These are phyloP conservation scores for Firmiana major DNA, from an alignment of 345 rosid genomes.

Conservation along the genomic window DNA sequence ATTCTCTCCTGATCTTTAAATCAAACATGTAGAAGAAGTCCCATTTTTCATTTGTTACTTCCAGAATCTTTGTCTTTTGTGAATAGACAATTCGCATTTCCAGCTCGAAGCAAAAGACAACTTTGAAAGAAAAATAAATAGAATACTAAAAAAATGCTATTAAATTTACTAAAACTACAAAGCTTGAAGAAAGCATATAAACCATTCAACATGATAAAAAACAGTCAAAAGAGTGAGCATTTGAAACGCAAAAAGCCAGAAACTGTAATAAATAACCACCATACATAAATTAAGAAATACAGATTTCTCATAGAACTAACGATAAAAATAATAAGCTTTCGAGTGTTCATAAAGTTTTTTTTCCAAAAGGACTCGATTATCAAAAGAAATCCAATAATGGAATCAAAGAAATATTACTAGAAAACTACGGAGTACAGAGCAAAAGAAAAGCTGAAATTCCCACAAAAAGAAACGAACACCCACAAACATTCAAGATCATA, in stretches of 20 bases:
- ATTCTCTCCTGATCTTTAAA: constrained; percentile 12
- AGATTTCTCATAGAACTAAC: neutral
- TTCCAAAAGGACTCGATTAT: neutral
- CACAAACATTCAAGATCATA: neutral
- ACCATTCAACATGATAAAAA: neutral
- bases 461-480: neutral
- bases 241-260: neutral
- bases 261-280: neutral
- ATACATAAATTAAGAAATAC: neutral
- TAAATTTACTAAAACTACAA: neutral
- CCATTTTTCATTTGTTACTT: neutral
- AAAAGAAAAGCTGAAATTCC: neutral
- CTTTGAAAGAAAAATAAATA: neutral
- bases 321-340: neutral
- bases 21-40: constrained; percentile 9
- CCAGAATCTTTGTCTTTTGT: neutral
- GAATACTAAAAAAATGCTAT: neutral
- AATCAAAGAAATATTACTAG: neutral
- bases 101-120: neutral
- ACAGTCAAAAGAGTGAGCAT: neutral
- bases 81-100: neutral
- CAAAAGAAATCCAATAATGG: neutral
- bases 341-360: neutral
- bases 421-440: neutral
- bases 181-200: neutral